Evolutionary conservation across 257 asterid species (phyloP).

Genomic region (Avicennia marina): DNA sequence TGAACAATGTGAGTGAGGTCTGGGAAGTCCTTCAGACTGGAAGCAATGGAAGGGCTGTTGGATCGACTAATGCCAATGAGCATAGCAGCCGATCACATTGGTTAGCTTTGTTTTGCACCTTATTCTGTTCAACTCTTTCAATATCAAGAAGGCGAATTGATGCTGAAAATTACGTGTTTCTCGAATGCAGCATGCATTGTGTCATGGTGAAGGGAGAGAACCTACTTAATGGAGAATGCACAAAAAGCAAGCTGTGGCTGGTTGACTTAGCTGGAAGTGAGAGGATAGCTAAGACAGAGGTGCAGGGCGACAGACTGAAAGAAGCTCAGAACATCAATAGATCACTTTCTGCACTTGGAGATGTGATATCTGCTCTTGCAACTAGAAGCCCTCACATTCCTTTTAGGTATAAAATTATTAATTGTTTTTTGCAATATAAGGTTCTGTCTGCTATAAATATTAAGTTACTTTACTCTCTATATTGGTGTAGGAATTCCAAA

Average conservation of each 20-base stretch:
- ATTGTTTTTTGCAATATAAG: background rate
- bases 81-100: conserved; percentile 99
- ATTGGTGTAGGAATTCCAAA: conserved; percentile 73
- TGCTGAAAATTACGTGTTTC: conserved; percentile 13
- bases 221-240: conserved; percentile 73
- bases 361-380: conserved; percentile 91
- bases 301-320: conserved; percentile 82
- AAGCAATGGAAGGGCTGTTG: conserved; percentile 83
- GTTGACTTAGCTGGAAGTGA: conserved; percentile 97
- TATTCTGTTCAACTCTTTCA: background rate
- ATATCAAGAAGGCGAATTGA: conserved; percentile 10
- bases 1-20: conserved; percentile 67
- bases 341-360: conserved; percentile 97
- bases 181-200: conserved; percentile 72
- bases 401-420: conserved; percentile 46
- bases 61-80: conserved; percentile 84
- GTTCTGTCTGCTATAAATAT: too few relatives aligned
- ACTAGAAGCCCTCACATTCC: conserved; percentile 85
- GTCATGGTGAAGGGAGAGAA: conserved; percentile 96
- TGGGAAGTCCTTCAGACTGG: conserved; percentile 91
- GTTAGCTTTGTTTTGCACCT: conserved; percentile 28
- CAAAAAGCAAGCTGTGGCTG: conserved; percentile 91
- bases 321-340: conserved; percentile 92
- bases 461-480: conserved; percentile 4
- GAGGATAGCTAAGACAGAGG: conserved; percentile 89